Evolutionary conservation across 179 eudicot species (phyloP), one percentile per base, ranked within the genome.

Genomic region (Sideroxylon spinosum): DNA sequence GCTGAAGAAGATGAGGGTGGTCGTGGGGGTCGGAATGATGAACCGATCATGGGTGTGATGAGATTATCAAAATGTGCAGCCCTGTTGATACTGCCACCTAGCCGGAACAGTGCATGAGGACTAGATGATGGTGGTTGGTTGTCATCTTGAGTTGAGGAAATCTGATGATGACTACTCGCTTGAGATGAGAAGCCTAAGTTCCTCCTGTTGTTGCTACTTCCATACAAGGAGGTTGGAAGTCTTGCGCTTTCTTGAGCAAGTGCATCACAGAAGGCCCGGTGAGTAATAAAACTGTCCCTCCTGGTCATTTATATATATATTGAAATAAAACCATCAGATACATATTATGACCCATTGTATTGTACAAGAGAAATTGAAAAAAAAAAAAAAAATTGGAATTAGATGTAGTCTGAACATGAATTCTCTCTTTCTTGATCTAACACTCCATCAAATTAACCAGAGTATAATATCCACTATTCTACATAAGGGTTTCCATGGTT

Each of bases 231-330:
- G 80, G 84, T 20, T 48, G 84, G 84, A 23, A 71, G 61, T 48
- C 84, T 81, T n/a, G 77, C 80, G 26, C 25, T 73, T 29, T 79
- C 82, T 23, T 79, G 82, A 46, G 82, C 82, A 20, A 79, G 52
- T 74, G 82, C 82, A 23, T 79, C 78, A 14, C 82, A 79, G 73
- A 79, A 79, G 49, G 82, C 82, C 62, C 82, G 59, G 73, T 79
- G 82, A 1, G 82, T 79, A 9, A 79, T 79, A 74, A 79, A 79
- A 53, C 82, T 79, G 73, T 79, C 82, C 0, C 82, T 74, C 82
- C 82, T 79, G 78, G 44, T 37, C 44, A 37, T 29, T 32, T 14
- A 3, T 20, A 63, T 12, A n/a, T 12, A 57, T 22, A 22, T 50
- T 1, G 17, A 17, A 23, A 12, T 7, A 68, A 44, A 44, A 9